Conservation (phyloP, 176 grass and related monocot genomes). For the Musa acuminata region DNA sequence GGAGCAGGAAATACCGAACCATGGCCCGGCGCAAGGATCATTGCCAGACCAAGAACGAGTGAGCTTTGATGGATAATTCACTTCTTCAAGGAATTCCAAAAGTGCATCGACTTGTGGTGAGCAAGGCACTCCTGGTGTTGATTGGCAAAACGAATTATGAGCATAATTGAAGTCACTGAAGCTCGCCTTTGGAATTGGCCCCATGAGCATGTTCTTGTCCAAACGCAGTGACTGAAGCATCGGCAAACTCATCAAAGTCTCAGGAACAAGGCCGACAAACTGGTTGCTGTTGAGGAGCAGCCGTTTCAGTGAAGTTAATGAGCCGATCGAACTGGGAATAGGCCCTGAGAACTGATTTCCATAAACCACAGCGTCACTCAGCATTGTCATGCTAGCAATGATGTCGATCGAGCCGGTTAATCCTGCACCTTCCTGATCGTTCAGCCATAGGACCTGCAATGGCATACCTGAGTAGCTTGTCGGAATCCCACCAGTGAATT, state of each 20-base stretch:
- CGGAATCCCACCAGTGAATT: slow-evolving; percentile 40
- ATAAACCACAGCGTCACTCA: slow-evolving; percentile 61
- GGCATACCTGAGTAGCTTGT: slow-evolving; percentile 19
- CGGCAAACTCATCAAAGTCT: not conserved
- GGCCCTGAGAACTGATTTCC: slow-evolving; percentile 65
- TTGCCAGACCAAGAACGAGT: not conserved
- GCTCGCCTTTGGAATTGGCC: slow-evolving; percentile 3
- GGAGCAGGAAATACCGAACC: slow-evolving; percentile 3
- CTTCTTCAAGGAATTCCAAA: not conserved
- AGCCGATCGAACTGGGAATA: slow-evolving; percentile 44
- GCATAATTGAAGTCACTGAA: not conserved
- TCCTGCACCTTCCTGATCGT: slow-evolving; percentile 48
- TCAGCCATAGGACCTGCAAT: slow-evolving; percentile 68
- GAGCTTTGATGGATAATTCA: not conserved
- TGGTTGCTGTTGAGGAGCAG: slow-evolving; percentile 54
- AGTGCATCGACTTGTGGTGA: slow-evolving; percentile 2
- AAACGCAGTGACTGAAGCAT: not conserved
- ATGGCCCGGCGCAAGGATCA: not conserved
- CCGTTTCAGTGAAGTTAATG: slow-evolving; percentile 21
- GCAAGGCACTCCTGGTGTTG: not conserved
- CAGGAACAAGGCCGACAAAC: slow-evolving; percentile 49
- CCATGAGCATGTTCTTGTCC: slow-evolving; percentile 3
- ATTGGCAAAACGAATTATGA: slow-evolving; percentile 14
- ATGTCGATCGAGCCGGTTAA: slow-evolving; percentile 53
- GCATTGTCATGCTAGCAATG: slow-evolving; percentile 32